These are phyloP conservation scores for Thielaviopsis musarum DNA, from an alignment of 2,329 filamentous ascomycete species.

Conservation along the genomic window DNA sequence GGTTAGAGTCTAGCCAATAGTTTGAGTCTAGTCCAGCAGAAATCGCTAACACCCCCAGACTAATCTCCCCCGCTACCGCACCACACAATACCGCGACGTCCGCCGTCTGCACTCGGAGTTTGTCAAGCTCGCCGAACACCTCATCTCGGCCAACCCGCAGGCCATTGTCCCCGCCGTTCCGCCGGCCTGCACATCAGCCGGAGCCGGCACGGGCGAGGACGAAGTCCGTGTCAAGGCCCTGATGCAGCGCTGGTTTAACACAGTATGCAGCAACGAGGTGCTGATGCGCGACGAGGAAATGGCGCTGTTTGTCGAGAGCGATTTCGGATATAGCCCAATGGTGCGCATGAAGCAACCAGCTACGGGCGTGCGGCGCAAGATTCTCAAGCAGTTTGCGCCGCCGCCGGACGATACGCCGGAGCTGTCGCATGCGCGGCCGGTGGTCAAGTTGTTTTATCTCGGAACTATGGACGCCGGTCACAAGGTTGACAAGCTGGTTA, in stretches of 20 bases:
- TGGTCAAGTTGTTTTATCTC: conserved; percentile 91
- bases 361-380: conserved; percentile 84
- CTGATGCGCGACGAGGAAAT: conserved; percentile 94
- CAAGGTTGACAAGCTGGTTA: conserved; percentile 89
- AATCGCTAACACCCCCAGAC: conserved; percentile 41
- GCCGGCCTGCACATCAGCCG: conserved; percentile 83
- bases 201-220: conserved; percentile 90
- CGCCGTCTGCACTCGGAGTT: conserved; percentile 92
- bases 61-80: conserved; percentile 94
- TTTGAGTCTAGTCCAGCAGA: not conserved
- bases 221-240: conserved; percentile 75
- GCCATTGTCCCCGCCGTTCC: conserved; percentile 87
- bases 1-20: not conserved
- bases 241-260: conserved; percentile 90
- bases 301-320: conserved; percentile 95
- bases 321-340: conserved; percentile 94
- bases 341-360: conserved; percentile 93
- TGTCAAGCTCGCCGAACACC: conserved; percentile 83
- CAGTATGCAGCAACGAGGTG: conserved; percentile 79
- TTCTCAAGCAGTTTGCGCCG: conserved; percentile 95
- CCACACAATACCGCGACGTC: conserved; percentile 95
- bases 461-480: conserved; percentile 94
- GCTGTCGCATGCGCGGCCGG: conserved; percentile 70
- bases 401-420: conserved; percentile 95
- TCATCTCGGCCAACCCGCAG: conserved; percentile 96